Evolutionary conservation across 163 green algal genomes (phyloP).

Genomic region (Scenedesmus sp.): DNA sequence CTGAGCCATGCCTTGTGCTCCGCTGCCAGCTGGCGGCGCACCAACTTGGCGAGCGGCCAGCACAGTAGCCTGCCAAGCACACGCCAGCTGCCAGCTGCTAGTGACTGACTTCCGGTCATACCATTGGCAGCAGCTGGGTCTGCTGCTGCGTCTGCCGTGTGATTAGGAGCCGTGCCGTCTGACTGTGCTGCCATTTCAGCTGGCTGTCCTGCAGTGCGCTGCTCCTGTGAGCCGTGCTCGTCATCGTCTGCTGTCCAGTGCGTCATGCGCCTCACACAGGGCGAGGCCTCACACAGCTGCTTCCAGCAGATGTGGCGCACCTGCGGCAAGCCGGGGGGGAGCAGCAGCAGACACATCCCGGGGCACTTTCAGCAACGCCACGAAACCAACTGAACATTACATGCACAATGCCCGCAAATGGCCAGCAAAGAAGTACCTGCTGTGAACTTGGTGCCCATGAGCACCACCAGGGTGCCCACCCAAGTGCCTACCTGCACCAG

Average conservation of each 20-base stretch:
- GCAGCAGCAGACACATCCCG: neutral
- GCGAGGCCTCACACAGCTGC: neutral
- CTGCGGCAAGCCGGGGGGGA: neutral
- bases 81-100: neutral
- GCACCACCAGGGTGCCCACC: too few relatives aligned
- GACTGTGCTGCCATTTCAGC: neutral
- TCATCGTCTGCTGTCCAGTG: constrained; percentile 22
- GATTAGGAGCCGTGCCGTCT: neutral
- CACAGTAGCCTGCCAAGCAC: neutral
- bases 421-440: too few relatives aligned
- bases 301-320: constrained; percentile 19
- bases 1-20: neutral
- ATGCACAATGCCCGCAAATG: too few relatives aligned
- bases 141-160: neutral
- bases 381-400: too few relatives aligned
- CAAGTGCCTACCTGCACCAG: too few relatives aligned
- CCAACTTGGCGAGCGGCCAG: neutral
- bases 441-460: too few relatives aligned
- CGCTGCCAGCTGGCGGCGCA: neutral
- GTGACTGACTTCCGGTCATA: too few relatives aligned
- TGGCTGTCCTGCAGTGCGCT: neutral
- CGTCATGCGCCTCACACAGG: neutral
- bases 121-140: neutral
- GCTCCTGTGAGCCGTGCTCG: neutral
- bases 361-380: too few relatives aligned